phyloP scores from a whole-genome alignment of 768 basidiomycete genomes.

The Trametes punicea region DNA sequence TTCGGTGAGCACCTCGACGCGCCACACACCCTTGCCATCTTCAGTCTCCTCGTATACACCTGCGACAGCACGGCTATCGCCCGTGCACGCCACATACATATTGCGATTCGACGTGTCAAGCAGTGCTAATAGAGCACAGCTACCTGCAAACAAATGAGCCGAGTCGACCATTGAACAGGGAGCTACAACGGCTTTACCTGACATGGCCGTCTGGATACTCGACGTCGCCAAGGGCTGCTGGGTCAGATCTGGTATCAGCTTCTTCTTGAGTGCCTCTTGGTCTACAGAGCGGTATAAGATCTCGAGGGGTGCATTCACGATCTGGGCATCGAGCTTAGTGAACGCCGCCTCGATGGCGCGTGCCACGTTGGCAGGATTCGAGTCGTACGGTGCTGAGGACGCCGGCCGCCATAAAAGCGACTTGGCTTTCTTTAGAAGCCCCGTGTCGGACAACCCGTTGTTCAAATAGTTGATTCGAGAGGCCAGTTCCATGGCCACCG shows the following conservation, averaged over 20 bases:
- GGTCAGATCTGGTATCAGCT: slow-evolving; percentile 60
- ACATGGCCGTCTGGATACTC: slow-evolving; percentile 80
- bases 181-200: slow-evolving; percentile 41
- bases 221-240: slow-evolving; percentile 67
- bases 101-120: slow-evolving; percentile 82
- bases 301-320: slow-evolving; percentile 73
- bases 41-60: slow-evolving; percentile 78
- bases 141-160: slow-evolving; percentile 47
- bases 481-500: slow-evolving; percentile 74
- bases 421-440: slow-evolving; percentile 36
- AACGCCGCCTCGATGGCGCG: slow-evolving; percentile 76
- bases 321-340: slow-evolving; percentile 77
- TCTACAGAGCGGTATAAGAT: slow-evolving; percentile 59
- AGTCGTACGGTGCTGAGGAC: slow-evolving; percentile 34
- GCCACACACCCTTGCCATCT: slow-evolving; percentile 75
- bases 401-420: slow-evolving; percentile 37
- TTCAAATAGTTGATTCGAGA: slow-evolving; percentile 42
- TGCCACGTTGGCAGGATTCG: slow-evolving; percentile 54
- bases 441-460: slow-evolving; percentile 26
- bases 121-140: slow-evolving; percentile 86
- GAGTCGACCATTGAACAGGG: neutral
- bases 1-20: slow-evolving; percentile 89
- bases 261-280: slow-evolving; percentile 45
- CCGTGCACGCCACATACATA: slow-evolving; percentile 87
- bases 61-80: slow-evolving; percentile 94